Evolutionary conservation across 257 asterid genomes (phyloP), one percentile per base, ranked within the genome.

Genomic region (Solanum paucissectum): DNA sequence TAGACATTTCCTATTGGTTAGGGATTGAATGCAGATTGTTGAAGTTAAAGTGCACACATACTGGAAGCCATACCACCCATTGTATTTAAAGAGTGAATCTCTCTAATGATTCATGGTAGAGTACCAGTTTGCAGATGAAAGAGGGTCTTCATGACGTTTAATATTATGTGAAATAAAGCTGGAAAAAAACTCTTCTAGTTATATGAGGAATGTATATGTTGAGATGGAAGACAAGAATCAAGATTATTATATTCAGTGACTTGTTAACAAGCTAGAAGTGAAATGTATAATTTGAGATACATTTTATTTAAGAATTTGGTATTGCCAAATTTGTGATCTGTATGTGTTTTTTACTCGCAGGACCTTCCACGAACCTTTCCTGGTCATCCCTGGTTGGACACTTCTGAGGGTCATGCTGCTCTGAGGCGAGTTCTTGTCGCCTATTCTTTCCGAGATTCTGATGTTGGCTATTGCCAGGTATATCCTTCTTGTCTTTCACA

Each of bases 381-480:
- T 38, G 99, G 99, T 88, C 99, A 97, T 91, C 96, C 99, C 40
- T 97, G 99, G 99, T 91, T 97, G 92, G 99, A 97, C 92, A 95
- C 97, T 83, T 93, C 92, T 10, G 99, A 92, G 33, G 99, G 99
- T 29, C 99, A 97, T 91, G 96, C 98, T 89, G 95, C 99, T 89
- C 95, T 97, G 85, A 94, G 99, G 87, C 98, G 98, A 69, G 98
- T 97, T 88, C 99, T 97, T 85, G 99, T 95, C 52, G 99, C 93
- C 44, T 97, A 97, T 88, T 97, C 99, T 69, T 97, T 97, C 90
- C 98, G 99, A 18, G 99, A 97, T 90, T 97, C 99, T 84, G 98
- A 96, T 88, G 99, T 97, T 86, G 99, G 99, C 85, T 97, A 97
- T 85, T 97, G 99, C 89, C 99, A 96, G 99, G 99, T 95, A 83